phyloP scores from a whole-genome alignment of 2,329 filamentous ascomycete genomes.

The Coniosporium tulheliwenetii region DNA sequence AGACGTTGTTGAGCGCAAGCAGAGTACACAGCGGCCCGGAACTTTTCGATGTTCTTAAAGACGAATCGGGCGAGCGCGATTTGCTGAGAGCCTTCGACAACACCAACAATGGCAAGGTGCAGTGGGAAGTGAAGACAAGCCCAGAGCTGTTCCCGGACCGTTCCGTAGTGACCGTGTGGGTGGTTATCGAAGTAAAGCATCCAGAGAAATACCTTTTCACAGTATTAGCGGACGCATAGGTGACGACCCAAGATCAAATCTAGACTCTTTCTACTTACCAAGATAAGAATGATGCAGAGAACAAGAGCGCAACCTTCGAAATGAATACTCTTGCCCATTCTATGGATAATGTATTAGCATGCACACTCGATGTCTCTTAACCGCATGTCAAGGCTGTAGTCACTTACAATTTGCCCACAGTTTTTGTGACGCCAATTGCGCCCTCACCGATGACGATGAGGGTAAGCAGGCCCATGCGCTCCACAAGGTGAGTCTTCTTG shows the following conservation, averaged over 20 bases:
- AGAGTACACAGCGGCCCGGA: no score
- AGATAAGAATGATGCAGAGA: no score
- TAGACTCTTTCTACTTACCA: no score
- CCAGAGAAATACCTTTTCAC: slow-evolving; percentile 5
- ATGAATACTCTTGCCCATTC: not conserved
- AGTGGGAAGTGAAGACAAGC: slow-evolving; percentile 11
- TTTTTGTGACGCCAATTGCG: slow-evolving; percentile 19
- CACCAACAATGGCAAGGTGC: slow-evolving; percentile 7
- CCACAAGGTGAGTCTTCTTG: slow-evolving; percentile 21
- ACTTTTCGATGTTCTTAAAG: no score
- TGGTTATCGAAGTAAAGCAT: slow-evolving; percentile 11
- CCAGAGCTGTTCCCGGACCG: slow-evolving; percentile 10
- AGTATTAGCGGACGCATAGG: no score
- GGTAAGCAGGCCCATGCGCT: slow-evolving; percentile 21
- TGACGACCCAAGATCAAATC: no score
- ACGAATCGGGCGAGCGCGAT: slow-evolving; percentile 3
- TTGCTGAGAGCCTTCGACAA: slow-evolving; percentile 12
- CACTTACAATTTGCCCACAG: slow-evolving; percentile 18
- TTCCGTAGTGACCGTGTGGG: slow-evolving; percentile 8
- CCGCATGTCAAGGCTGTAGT: slow-evolving; percentile 6
- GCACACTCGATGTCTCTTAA: slow-evolving; percentile 7
- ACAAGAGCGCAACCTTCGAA: no score
- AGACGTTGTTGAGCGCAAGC: no score
- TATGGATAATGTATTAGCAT: no score
- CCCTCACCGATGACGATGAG: slow-evolving; percentile 23